Conservation (phyloP, 2,329 filamentous ascomycete species). For the Penicillium capsulatum region DNA sequence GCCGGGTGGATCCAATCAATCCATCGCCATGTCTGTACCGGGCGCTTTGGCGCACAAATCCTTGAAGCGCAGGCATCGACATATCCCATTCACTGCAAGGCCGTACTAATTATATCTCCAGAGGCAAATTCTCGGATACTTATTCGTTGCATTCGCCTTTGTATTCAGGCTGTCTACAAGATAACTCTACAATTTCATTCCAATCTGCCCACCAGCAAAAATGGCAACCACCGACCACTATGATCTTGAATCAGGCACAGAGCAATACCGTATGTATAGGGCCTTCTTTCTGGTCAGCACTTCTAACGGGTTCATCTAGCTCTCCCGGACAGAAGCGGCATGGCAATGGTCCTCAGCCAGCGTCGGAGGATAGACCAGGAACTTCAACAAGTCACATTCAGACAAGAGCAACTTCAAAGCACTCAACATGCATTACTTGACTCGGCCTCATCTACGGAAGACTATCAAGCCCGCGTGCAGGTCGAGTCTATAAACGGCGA, state of each 20-base stretch:
- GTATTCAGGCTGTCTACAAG: no score
- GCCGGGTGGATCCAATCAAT: no score
- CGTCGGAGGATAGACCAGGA: slow-evolving; percentile 4
- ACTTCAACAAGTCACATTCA: background rate
- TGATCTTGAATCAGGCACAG: background rate
- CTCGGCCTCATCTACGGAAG: slow-evolving; percentile 7
- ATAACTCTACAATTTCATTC: no score
- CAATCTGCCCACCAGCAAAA: background rate
- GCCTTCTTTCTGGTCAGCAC: no score
- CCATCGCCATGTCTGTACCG: no score
- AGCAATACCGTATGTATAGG: slow-evolving; percentile 2
- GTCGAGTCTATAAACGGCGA: slow-evolving; percentile 4
- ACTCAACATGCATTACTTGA: slow-evolving; percentile 14
- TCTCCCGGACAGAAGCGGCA: slow-evolving; percentile 1
- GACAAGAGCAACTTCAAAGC: slow-evolving; percentile 6
- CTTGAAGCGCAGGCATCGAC: no score
- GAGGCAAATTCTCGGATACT: no score
- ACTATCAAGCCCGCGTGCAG: slow-evolving; percentile 2
- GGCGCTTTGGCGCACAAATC: no score
- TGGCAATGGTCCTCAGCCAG: slow-evolving; percentile 1
- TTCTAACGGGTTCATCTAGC: slow-evolving; percentile 5
- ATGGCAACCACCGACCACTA: background rate
- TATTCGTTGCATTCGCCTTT: no score
- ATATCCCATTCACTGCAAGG: no score
- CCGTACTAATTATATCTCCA: no score